Conservation (phyloP, 371 early-diverging fungal genomes). For the Mortierella sp. region DNA sequence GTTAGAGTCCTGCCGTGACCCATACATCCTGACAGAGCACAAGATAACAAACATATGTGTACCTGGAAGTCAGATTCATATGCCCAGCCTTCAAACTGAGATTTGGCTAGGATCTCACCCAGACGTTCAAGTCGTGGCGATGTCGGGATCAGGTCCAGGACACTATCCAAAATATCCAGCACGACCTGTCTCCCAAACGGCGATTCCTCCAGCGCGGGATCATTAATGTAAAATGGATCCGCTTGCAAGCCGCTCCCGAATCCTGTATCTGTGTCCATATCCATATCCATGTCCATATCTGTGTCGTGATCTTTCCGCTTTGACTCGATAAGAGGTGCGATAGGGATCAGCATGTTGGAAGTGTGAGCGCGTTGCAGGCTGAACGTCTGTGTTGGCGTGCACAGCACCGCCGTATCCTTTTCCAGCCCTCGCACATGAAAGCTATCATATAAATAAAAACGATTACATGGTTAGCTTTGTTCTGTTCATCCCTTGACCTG, state of each 20-base stretch:
- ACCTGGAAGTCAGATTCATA: conserved; percentile 38
- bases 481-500: not conserved
- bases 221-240: conserved; percentile 12
- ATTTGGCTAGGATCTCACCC: conserved; percentile 26
- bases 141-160: conserved; percentile 35
- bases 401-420: conserved; percentile 52
- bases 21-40: not conserved
- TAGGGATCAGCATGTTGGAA: conserved; percentile 51
- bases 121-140: conserved; percentile 51
- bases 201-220: not conserved
- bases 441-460: conserved; percentile 4
- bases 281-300: conserved; percentile 20
- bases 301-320: not conserved
- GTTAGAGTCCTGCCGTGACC: not conserved
- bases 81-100: conserved; percentile 47
- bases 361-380: conserved; percentile 53
- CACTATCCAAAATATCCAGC: conserved; percentile 50
- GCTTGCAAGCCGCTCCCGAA: not conserved
- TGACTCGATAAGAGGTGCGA: conserved; percentile 34
- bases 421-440: conserved; percentile 54
- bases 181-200: conserved; percentile 26
- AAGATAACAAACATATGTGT: not conserved
- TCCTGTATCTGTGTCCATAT: conserved; percentile 5
- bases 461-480: no score
- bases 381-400: conserved; percentile 46